Evolutionary conservation across 108 stramenopile species (phyloP).

Genomic region (Skeletonema grethae): DNA sequence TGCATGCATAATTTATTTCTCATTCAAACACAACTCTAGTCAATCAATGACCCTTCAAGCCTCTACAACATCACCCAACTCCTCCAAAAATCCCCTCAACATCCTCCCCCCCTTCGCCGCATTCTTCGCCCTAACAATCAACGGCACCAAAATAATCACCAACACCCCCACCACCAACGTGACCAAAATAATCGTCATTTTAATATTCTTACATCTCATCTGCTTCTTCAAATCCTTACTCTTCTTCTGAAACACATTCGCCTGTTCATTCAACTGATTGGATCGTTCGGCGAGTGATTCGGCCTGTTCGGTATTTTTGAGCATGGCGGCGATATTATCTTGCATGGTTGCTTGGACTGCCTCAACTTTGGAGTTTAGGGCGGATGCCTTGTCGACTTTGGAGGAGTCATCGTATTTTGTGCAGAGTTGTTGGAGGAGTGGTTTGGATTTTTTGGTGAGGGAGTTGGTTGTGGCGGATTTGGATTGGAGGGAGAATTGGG

Average conservation of each 20-base stretch:
- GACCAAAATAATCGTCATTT: conserved; percentile 85
- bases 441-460: conserved; percentile 80
- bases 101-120: conserved; percentile 36
- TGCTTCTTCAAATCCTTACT: conserved; percentile 80
- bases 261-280: conserved; percentile 89
- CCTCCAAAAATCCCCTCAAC: conserved; percentile 40
- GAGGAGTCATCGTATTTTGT: conserved; percentile 85
- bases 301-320: conserved; percentile 88
- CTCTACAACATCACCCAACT: conserved; percentile 10
- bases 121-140: conserved; percentile 72
- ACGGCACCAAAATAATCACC: conserved; percentile 74
- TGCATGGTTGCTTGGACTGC: conserved; percentile 88
- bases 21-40: too few relatives aligned
- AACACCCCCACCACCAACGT: conserved; percentile 72
- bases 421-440: conserved; percentile 57
- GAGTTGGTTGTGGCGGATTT: conserved; percentile 74
- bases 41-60: too few relatives aligned
- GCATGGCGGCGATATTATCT: conserved; percentile 85
- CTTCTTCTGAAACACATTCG: conserved; percentile 88
- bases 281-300: conserved; percentile 79
- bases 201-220: conserved; percentile 93
- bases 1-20: too few relatives aligned
- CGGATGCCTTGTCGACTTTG: conserved; percentile 85
- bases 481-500: conserved; percentile 67
- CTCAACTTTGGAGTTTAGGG: conserved; percentile 80